Evolutionary conservation across 1,139 yeast species (phyloP).

Genomic region (Saccharomyces hybrid): DNA sequence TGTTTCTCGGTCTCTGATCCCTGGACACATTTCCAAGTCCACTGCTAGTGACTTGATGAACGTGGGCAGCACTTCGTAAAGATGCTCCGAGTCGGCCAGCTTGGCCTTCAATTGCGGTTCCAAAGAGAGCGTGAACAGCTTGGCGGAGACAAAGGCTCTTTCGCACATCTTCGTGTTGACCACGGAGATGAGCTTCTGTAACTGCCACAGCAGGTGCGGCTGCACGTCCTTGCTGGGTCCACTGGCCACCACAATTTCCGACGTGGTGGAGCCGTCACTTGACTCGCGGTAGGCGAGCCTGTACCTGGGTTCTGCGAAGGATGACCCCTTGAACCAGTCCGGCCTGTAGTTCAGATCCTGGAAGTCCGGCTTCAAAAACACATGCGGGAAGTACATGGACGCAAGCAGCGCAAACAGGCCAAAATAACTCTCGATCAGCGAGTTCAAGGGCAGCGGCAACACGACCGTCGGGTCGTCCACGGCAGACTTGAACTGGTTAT

Average conservation of each 20-base stretch:
- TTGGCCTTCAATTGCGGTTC: constrained; percentile 16
- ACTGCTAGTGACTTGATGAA: constrained; percentile 22
- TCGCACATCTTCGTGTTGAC: constrained; percentile 16
- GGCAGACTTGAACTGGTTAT: constrained; percentile 9
- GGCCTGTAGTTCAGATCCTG: constrained; percentile 17
- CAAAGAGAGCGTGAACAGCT: constrained; percentile 14
- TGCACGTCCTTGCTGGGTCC: constrained; percentile 10
- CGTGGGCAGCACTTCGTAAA: constrained; percentile 24
- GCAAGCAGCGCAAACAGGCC: constrained; percentile 23
- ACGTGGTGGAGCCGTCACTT: neutral
- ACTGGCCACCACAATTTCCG: constrained; percentile 5
- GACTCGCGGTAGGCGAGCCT: neutral
- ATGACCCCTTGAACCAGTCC: constrained; percentile 20
- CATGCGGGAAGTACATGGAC: constrained; percentile 19
- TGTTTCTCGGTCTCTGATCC: constrained; percentile 8
- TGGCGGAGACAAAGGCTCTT: constrained; percentile 21
- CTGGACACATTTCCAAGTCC: constrained; percentile 19
- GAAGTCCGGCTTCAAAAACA: constrained; percentile 18
- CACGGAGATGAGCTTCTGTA: constrained; percentile 22
- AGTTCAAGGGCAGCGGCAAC: constrained; percentile 20
- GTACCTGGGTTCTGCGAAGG: neutral
- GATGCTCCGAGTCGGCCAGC: constrained; percentile 19
- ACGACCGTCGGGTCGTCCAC: constrained; percentile 21
- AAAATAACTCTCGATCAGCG: constrained; percentile 24
- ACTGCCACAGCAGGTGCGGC: constrained; percentile 23